A percentile compares a stretch with the other conserved stretches of the same genome.
Conservation (phyloP, 768 basidiomycete genomes). For the Serendipita indica region DNA sequence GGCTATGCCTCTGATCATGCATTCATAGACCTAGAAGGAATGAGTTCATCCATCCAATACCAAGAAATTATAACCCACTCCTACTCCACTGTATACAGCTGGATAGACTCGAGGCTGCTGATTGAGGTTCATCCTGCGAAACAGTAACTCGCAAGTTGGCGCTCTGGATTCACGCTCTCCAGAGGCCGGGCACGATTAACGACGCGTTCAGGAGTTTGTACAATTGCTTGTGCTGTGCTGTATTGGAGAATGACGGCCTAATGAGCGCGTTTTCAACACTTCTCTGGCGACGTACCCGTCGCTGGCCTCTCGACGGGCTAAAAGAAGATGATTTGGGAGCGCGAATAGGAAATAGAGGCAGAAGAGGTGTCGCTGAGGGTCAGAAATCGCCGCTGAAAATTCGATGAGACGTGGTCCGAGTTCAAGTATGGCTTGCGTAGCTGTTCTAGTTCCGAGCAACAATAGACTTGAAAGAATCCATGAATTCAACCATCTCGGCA, state of each 20-base stretch:
- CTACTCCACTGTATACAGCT: conserved; percentile 9
- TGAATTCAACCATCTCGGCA: too few relatives aligned
- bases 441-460: too few relatives aligned
- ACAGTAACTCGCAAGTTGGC: neutral
- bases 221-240: too few relatives aligned
- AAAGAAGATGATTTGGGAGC: too few relatives aligned
- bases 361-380: too few relatives aligned
- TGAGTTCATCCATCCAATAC: conserved; percentile 4
- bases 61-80: conserved; percentile 11
- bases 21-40: conserved; percentile 77
- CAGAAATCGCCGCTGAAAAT: too few relatives aligned
- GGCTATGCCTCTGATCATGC: conserved; percentile 95
- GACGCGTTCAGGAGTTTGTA: conserved; percentile 1
- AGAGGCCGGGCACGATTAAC: neutral
- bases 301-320: too few relatives aligned
- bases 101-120: conserved; percentile 7
- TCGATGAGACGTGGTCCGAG: too few relatives aligned
- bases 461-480: too few relatives aligned
- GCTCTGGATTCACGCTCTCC: neutral
- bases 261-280: conserved; percentile 8
- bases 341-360: too few relatives aligned
- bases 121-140: neutral
- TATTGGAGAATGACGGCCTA: neutral
- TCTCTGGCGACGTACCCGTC: too few relatives aligned
- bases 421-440: too few relatives aligned